phyloP scores from a whole-genome alignment of 352 stramenopile genomes.

The Phytophthora tubulina region DNA sequence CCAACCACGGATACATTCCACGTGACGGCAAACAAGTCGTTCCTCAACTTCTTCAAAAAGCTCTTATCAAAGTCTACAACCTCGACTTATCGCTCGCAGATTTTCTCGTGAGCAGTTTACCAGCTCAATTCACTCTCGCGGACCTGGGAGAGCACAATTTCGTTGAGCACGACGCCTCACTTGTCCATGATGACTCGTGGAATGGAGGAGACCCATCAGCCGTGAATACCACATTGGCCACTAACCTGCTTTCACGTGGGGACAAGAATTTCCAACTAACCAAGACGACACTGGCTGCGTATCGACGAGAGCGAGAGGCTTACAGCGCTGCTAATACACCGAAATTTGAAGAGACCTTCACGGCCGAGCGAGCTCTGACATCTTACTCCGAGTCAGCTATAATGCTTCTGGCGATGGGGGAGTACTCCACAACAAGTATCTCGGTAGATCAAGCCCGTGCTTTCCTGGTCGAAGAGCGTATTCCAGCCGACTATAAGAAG shows the following conservation, averaged over 20 bases:
- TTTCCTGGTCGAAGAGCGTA: conserved; percentile 63
- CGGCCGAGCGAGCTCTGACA: conserved; percentile 36
- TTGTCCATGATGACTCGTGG: conserved; percentile 71
- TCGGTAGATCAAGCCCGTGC: conserved; percentile 50
- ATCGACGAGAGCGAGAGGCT: conserved; percentile 54
- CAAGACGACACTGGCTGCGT: conserved; percentile 50
- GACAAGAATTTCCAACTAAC: conserved; percentile 43
- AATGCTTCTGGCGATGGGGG: conserved; percentile 60
- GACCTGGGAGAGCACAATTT: conserved; percentile 68
- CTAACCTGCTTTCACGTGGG: conserved; percentile 45
- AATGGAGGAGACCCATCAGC: conserved; percentile 51
- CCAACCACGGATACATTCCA: conserved; percentile 72
- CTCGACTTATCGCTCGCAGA: conserved; percentile 47
- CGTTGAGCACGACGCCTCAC: conserved; percentile 80
- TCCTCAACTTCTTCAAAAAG: conserved; percentile 41
- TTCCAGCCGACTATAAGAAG: conserved; percentile 53
- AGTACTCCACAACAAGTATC: conserved; percentile 47
- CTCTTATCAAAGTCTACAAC: conserved; percentile 60
- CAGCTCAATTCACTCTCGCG: conserved; percentile 54
- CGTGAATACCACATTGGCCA: conserved; percentile 60
- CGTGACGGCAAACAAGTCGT: conserved; percentile 67
- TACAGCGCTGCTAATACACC: conserved; percentile 53
- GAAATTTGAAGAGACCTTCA: conserved; percentile 52
- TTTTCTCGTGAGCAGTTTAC: conserved; percentile 45
- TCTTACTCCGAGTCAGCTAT: conserved; percentile 61